phyloP scores from a whole-genome alignment of 495 filamentous ascomycete genomes.

The Cladorrhinum samala region DNA sequence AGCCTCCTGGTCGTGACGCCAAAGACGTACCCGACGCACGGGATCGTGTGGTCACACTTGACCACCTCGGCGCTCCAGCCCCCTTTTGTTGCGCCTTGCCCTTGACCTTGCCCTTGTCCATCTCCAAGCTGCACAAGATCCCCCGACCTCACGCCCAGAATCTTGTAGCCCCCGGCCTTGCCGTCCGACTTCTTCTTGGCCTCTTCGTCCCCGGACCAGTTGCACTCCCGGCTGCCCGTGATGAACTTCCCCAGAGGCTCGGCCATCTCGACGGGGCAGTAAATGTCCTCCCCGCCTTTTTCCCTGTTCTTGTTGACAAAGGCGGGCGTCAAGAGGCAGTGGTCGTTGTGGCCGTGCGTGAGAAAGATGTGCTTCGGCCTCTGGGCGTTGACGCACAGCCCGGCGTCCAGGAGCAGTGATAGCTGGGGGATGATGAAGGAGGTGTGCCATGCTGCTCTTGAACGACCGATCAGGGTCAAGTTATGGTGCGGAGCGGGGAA shows the following conservation, averaged over 20 bases:
- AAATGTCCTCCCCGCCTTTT: slow-evolving; percentile 31
- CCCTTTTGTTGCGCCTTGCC: too few relatives aligned
- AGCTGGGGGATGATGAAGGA: slow-evolving; percentile 36
- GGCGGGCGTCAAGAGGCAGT: slow-evolving; percentile 27
- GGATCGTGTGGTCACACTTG: slow-evolving; percentile 31
- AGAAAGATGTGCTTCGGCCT: slow-evolving; percentile 38
- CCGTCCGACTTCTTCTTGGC: too few relatives aligned
- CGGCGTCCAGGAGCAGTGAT: slow-evolving; percentile 35
- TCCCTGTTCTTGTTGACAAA: slow-evolving; percentile 19
- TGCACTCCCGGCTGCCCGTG: slow-evolving; percentile 23
- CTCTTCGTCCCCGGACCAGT: slow-evolving; percentile 5
- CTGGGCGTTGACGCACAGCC: slow-evolving; percentile 28
- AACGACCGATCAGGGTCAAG: slow-evolving; percentile 31
- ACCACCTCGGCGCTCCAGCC: slow-evolving; percentile 29
- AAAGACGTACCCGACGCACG: slow-evolving; percentile 37
- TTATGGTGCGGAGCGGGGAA: slow-evolving; percentile 32
- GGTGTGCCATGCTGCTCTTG: slow-evolving; percentile 39
- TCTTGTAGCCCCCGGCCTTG: background rate
- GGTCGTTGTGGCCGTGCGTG: slow-evolving; percentile 38
- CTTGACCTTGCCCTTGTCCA: slow-evolving; percentile 5
- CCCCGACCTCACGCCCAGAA: background rate
- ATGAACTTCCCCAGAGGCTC: slow-evolving; percentile 22
- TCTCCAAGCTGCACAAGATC: background rate
- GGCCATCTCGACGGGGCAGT: slow-evolving; percentile 28
- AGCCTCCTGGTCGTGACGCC: slow-evolving; percentile 22